Conservation (phyloP, 495 filamentous ascomycete genomes). For the Neurospora sp. region DNA sequence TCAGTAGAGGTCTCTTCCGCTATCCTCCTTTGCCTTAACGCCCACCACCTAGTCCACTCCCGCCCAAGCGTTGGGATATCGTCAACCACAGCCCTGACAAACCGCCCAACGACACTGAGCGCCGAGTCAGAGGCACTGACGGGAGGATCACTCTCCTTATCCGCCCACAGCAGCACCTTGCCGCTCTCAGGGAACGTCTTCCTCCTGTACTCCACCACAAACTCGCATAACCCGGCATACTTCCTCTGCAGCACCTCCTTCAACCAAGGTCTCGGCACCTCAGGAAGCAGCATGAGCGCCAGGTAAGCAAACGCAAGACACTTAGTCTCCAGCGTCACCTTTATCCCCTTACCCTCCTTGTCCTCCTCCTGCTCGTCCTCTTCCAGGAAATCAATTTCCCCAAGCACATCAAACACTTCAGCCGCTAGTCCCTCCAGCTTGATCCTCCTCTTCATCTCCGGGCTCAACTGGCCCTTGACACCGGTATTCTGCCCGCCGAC, state of each 20-base stretch:
- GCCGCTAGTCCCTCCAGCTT: conserved; percentile 57
- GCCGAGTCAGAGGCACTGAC: not conserved
- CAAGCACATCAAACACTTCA: conserved; percentile 59
- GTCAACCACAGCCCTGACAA: conserved; percentile 18
- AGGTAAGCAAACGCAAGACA: conserved; percentile 73
- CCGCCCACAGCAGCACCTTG: conserved; percentile 6
- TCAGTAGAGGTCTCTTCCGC: not conserved
- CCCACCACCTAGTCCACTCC: conserved; percentile 16
- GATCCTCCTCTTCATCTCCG: conserved; percentile 50
- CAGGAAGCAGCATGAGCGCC: conserved; percentile 57
- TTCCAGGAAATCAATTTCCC: conserved; percentile 43
- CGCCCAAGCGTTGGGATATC: conserved; percentile 13
- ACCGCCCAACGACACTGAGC: conserved; percentile 16
- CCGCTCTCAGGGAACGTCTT: conserved; percentile 25
- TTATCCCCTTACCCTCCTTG: not conserved
- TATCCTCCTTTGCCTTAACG: conserved; percentile 10
- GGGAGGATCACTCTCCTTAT: not conserved
- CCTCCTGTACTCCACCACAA: conserved; percentile 38
- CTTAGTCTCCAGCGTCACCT: conserved; percentile 52
- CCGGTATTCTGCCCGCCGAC: conserved; percentile 2
- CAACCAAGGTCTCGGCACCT: conserved; percentile 65
- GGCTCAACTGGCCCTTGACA: conserved; percentile 20
- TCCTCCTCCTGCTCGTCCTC: conserved; percentile 23
- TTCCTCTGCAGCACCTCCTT: conserved; percentile 48
- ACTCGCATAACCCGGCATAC: conserved; percentile 44